These are phyloP conservation scores for Stagonosporopsis rhizophila DNA, from an alignment of 2,329 filamentous ascomycete genomes.

Conservation along the genomic window DNA sequence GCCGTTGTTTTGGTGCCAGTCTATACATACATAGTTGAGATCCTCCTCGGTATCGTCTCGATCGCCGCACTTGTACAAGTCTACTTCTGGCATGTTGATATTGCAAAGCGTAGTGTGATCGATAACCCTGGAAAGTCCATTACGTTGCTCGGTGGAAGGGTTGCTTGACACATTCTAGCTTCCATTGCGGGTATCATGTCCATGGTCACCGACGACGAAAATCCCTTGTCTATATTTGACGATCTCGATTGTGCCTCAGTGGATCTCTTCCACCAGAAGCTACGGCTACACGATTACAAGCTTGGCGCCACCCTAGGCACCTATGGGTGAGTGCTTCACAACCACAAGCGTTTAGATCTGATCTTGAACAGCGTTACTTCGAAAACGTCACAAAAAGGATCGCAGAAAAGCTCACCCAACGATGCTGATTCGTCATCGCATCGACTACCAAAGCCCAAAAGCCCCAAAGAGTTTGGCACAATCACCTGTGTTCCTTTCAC, in stretches of 20 bases:
- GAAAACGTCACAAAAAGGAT: too few relatives aligned
- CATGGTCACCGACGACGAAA: conserved; percentile 30
- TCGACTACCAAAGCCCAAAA: conserved; percentile 20
- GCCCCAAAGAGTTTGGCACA: too few relatives aligned
- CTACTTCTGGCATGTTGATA: not conserved
- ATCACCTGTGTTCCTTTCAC: too few relatives aligned
- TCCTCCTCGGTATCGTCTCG: conserved; percentile 36
- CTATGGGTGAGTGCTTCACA: conserved; percentile 1
- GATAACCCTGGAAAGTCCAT: conserved; percentile 5
- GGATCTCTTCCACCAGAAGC: conserved; percentile 19
- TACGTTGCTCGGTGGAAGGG: not conserved
- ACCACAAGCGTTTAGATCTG: not conserved
- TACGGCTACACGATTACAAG: conserved; percentile 20
- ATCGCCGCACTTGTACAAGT: conserved; percentile 28
- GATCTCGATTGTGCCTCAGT: conserved; percentile 26
- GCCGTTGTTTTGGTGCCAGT: conserved; percentile 46
- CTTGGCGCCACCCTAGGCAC: too few relatives aligned
- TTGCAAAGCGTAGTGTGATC: not conserved
- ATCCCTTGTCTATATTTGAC: conserved; percentile 26
- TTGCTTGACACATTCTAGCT: conserved; percentile 21
- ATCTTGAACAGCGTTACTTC: too few relatives aligned
- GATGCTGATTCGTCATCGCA: not conserved
- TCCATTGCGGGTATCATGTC: conserved; percentile 45
- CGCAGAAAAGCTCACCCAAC: not conserved
- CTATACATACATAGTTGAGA: conserved; percentile 48